Conservation (phyloP, 2,329 filamentous ascomycete genomes). For the Epicoccum nigrum region DNA sequence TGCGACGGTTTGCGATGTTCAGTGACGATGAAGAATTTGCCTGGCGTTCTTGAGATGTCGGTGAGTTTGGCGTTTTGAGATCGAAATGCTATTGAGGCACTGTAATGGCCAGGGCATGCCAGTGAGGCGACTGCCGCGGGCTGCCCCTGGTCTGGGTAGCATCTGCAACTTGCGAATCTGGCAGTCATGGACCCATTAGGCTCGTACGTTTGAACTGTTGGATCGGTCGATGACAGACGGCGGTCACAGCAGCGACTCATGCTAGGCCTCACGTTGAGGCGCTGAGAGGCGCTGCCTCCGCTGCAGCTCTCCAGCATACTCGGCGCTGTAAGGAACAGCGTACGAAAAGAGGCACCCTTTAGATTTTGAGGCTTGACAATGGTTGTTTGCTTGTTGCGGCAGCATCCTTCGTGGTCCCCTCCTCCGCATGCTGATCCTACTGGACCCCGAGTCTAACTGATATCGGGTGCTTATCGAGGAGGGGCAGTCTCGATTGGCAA, state of each 20-base stretch:
- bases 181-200: constrained; percentile 19
- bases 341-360: not conserved
- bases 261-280: constrained; percentile 9
- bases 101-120: constrained; percentile 23
- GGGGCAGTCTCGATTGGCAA: constrained; percentile 34
- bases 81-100: constrained; percentile 26
- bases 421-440: constrained; percentile 30
- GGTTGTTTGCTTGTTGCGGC: constrained; percentile 29
- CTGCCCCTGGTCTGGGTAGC: constrained; percentile 10
- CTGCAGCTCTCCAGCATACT: not conserved
- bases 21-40: constrained; percentile 22
- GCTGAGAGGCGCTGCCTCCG: not conserved
- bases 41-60: constrained; percentile 32
- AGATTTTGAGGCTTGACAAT: constrained; percentile 17
- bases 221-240: constrained; percentile 25
- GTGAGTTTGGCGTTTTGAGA: constrained; percentile 34
- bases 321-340: not conserved
- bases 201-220: constrained; percentile 21
- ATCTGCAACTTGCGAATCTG: constrained; percentile 8
- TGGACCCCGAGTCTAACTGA: constrained; percentile 31
- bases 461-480: constrained; percentile 37
- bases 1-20: constrained; percentile 12
- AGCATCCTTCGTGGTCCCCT: constrained; percentile 22
- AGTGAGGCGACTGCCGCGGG: constrained; percentile 29
- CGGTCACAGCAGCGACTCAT: constrained; percentile 10